Evolutionary conservation across 768 basidiomycete species (phyloP).

Genomic region (Daedaleopsis sinensis): DNA sequence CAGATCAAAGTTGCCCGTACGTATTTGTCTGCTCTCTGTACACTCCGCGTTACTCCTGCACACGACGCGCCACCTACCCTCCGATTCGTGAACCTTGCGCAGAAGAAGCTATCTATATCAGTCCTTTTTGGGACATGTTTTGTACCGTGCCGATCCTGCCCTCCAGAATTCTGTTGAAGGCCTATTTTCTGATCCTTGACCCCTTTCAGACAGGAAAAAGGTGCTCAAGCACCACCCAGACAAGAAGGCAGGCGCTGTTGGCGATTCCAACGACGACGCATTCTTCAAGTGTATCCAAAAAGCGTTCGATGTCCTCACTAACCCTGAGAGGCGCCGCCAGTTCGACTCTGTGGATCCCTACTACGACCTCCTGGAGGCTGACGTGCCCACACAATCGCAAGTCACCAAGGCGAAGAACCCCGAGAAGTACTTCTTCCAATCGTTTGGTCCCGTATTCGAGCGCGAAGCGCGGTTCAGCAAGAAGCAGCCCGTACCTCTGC

Average conservation of each 20-base stretch:
- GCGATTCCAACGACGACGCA: constrained; percentile 92
- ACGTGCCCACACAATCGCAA: constrained; percentile 67
- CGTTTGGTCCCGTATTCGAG: constrained; percentile 82
- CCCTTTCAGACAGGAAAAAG: constrained; percentile 87
- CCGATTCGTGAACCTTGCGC: not conserved
- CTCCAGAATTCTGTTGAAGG: too few species aligned
- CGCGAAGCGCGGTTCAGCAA: constrained; percentile 93
- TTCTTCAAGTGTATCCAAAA: constrained; percentile 99
- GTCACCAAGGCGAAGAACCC: constrained; percentile 53
- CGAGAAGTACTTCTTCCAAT: constrained; percentile 69
- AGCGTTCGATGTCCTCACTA: constrained; percentile 91
- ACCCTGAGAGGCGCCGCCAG: constrained; percentile 86
- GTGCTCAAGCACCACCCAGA: constrained; percentile 99
- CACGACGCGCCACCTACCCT: not conserved
- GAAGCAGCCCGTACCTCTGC: constrained; percentile 76
- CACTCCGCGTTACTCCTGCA: not conserved
- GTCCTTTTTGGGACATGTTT: too few species aligned
- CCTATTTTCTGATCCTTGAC: not conserved
- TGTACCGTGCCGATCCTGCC: too few species aligned
- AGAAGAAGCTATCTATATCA: not conserved
- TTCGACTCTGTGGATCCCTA: constrained; percentile 95
- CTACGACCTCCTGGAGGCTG: constrained; percentile 73
- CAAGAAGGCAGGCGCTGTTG: constrained; percentile 82
- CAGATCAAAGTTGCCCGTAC: constrained; percentile 97
- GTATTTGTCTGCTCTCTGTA: constrained; percentile 34